A percentile compares a stretch with the other conserved stretches of the same genome.
phyloP scores from a whole-genome alignment of 2,329 filamentous ascomycete species.

The Fusarium subglutinans region DNA sequence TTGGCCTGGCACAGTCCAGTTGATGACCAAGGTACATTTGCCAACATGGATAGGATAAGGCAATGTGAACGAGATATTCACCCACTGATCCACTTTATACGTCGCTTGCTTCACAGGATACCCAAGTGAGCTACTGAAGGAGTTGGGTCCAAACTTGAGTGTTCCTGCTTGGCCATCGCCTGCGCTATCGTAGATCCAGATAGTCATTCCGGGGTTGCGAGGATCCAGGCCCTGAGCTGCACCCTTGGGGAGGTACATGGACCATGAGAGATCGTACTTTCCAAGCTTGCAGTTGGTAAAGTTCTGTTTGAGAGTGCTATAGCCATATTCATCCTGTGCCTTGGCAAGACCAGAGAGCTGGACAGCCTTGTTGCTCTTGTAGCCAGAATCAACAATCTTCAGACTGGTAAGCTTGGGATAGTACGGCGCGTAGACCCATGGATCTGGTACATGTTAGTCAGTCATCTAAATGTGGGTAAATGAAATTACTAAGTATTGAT shows the following conservation, averaged over 20 bases:
- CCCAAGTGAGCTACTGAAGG: not conserved
- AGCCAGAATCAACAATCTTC: not conserved
- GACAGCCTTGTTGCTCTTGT: not conserved
- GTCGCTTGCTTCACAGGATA: not conserved
- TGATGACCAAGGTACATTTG: not conserved
- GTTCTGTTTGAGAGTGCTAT: not conserved
- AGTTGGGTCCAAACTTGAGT: not conserved
- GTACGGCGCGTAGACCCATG: not conserved
- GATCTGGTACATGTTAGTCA: not conserved
- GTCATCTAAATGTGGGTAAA: accelerated
- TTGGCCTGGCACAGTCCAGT: not conserved
- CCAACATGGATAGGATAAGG: not conserved
- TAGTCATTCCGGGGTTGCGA: not conserved
- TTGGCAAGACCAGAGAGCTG: not conserved
- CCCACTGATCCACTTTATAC: not conserved
- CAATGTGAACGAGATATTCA: not conserved
- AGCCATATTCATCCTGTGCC: not conserved
- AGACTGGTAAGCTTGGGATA: not conserved
- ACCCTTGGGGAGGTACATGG: not conserved
- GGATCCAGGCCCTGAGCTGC: not conserved
- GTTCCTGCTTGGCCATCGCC: not conserved
- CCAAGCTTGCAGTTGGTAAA: not conserved
- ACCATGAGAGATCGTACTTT: not conserved
- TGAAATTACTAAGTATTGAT: accelerated
- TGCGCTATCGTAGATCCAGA: not conserved